phyloP scores from a whole-genome alignment of 176 grass and related monocot genomes.

The Avena atlantica region DNA sequence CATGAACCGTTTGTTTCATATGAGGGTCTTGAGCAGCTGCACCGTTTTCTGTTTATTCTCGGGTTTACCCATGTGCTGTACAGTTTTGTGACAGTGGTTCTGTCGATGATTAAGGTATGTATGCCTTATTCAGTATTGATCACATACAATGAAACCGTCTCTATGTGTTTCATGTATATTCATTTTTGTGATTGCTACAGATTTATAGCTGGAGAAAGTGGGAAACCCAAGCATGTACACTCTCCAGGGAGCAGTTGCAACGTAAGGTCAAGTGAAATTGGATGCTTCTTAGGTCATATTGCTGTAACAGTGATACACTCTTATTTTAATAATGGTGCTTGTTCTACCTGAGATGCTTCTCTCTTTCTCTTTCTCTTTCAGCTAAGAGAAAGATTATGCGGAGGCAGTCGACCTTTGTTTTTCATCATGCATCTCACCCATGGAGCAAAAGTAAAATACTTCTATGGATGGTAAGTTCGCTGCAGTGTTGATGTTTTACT shows the following conservation, averaged over 20 bases:
- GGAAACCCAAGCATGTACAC: constrained; percentile 64
- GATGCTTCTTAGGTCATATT: neutral
- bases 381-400: constrained; percentile 84
- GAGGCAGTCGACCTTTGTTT: constrained; percentile 95
- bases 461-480: constrained; percentile 86
- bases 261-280: constrained; percentile 50
- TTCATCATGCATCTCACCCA: constrained; percentile 89
- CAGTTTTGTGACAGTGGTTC: constrained; percentile 87
- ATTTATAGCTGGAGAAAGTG: constrained; percentile 99
- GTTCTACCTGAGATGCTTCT: neutral
- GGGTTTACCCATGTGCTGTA: constrained; percentile 93
- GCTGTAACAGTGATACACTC: neutral
- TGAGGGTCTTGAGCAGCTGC: constrained; percentile 89
- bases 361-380: constrained; percentile 36
- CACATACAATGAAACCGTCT: neutral
- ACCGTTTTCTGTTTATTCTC: constrained; percentile 91
- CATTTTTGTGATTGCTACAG: constrained; percentile 43
- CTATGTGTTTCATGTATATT: neutral
- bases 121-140: neutral
- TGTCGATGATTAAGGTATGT: constrained; percentile 91
- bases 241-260: constrained; percentile 83
- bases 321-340: neutral
- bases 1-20: constrained; percentile 95
- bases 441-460: constrained; percentile 97
- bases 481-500: neutral